phyloP scores from a whole-genome alignment of 257 asterid species.

The Cordia subcordata region DNA sequence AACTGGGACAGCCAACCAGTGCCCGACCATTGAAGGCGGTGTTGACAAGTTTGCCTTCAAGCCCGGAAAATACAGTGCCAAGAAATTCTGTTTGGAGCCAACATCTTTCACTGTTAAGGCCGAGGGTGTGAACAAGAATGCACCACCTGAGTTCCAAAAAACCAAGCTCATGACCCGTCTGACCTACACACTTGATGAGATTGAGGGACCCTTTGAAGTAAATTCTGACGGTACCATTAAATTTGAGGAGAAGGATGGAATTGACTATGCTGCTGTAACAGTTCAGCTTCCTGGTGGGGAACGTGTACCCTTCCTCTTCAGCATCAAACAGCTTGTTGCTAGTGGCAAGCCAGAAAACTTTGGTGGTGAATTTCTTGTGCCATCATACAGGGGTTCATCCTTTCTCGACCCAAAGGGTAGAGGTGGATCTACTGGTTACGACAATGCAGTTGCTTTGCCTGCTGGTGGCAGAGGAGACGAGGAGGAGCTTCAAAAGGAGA shows the following conservation, averaged over 20 bases:
- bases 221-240: conserved; percentile 69
- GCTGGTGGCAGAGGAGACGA: conserved; percentile 99
- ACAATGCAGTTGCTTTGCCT: conserved; percentile 94
- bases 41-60: conserved; percentile 62
- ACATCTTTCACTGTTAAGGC: conserved; percentile 98
- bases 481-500: conserved; percentile 93
- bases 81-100: conserved; percentile 93
- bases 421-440: conserved; percentile 97
- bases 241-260: conserved; percentile 94
- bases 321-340: conserved; percentile 87
- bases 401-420: conserved; percentile 99
- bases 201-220: conserved; percentile 92
- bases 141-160: conserved; percentile 82
- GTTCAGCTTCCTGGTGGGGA: conserved; percentile 99
- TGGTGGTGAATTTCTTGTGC: conserved; percentile 75
- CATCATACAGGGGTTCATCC: conserved; percentile 95
- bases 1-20: conserved; percentile 93
- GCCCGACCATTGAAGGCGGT: conserved; percentile 94
- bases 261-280: conserved; percentile 95
- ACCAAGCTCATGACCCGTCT: conserved; percentile 98
- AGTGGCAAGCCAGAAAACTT: conserved; percentile 76
- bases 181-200: conserved; percentile 96
- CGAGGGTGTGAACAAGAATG: conserved; percentile 71
- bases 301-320: conserved; percentile 94
- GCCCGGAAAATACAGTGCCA: conserved; percentile 78